phyloP scores from a whole-genome alignment of 805 yeast genomes.

The Helenozyma rhizophorensis region DNA sequence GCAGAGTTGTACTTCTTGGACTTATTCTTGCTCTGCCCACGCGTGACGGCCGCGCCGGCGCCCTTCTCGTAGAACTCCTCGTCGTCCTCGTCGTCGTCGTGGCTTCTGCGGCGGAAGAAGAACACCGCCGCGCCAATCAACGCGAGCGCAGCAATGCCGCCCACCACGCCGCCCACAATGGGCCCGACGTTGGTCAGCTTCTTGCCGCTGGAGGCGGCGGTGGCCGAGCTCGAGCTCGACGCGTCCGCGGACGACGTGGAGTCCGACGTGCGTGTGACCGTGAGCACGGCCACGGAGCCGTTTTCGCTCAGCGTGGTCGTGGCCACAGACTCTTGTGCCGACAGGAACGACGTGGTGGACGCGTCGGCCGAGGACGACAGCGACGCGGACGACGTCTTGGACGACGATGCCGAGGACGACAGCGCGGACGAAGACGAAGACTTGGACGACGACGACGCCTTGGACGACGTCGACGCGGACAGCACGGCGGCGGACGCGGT shows the following conservation, averaged over 20 bases:
- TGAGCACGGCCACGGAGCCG: slow-evolving; percentile 5
- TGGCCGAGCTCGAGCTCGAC: background rate
- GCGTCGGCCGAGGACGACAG: slow-evolving; percentile 3
- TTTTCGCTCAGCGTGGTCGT: background rate
- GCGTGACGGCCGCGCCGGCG: slow-evolving; percentile 30
- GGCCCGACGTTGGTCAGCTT: slow-evolving; percentile 35
- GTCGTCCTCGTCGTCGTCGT: slow-evolving; percentile 49
- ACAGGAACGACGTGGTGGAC: slow-evolving; percentile 7
- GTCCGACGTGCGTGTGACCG: slow-evolving; percentile 12
- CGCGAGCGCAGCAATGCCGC: slow-evolving; percentile 33
- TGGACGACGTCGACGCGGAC: slow-evolving; percentile 3
- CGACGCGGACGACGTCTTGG: slow-evolving; percentile 2
- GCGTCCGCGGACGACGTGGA: slow-evolving; percentile 5
- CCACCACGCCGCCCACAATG: slow-evolving; percentile 44
- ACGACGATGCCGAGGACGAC: slow-evolving; percentile 7
- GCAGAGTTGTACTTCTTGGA: slow-evolving; percentile 28
- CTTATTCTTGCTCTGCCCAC: slow-evolving; percentile 32
- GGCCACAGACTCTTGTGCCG: background rate
- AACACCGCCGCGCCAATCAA: slow-evolving; percentile 22
- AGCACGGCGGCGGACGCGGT: slow-evolving; percentile 4
- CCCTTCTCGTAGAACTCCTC: slow-evolving; percentile 33
- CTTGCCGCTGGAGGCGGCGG: slow-evolving; percentile 1
- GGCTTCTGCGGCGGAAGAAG: slow-evolving; percentile 35
- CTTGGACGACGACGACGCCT: slow-evolving; percentile 4
- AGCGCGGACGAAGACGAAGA: slow-evolving; percentile 8